phyloP scores from a whole-genome alignment of 805 yeast species.

The Nakazawaea wyomingensis region DNA sequence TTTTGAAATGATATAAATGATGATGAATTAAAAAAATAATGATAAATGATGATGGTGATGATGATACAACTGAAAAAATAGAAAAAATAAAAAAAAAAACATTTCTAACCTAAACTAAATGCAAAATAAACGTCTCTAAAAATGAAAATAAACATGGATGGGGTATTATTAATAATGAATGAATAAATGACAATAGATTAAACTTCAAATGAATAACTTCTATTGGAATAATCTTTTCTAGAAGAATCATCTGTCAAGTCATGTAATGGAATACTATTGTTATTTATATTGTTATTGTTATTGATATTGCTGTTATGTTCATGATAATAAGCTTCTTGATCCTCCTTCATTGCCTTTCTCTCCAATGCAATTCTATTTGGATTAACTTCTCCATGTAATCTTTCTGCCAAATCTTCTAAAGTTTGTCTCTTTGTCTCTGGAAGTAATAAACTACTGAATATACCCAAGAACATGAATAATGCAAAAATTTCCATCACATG shows the following conservation, averaged over 20 bases:
- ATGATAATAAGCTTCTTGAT: too few species aligned
- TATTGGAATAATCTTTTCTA: not conserved
- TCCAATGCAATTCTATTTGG: conserved; percentile 12
- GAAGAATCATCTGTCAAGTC: conserved; percentile 6
- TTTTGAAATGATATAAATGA: too few species aligned
- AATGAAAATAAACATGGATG: not conserved
- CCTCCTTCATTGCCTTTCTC: conserved; percentile 1
- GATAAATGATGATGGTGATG: too few species aligned
- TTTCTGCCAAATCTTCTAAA: conserved; percentile 68
- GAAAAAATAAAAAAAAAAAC: too few species aligned
- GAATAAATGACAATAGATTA: not conserved
- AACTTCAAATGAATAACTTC: conserved; percentile 5
- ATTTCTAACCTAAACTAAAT: not conserved
- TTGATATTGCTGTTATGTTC: not conserved
- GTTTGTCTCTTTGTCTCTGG: conserved; percentile 84
- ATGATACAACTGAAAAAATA: too few species aligned
- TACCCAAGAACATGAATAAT: conserved; percentile 72
- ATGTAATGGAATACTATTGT: conserved; percentile 1
- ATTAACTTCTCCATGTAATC: conserved; percentile 65
- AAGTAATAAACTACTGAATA: conserved; percentile 49
- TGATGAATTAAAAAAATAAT: too few species aligned
- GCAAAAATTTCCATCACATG: conserved; percentile 85
- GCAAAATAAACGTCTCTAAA: not conserved
- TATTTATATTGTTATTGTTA: conserved; percentile 1
- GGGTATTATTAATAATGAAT: not conserved